phyloP scores from a whole-genome alignment of 108 stramenopile genomes.

The Skeletonema costatum region DNA sequence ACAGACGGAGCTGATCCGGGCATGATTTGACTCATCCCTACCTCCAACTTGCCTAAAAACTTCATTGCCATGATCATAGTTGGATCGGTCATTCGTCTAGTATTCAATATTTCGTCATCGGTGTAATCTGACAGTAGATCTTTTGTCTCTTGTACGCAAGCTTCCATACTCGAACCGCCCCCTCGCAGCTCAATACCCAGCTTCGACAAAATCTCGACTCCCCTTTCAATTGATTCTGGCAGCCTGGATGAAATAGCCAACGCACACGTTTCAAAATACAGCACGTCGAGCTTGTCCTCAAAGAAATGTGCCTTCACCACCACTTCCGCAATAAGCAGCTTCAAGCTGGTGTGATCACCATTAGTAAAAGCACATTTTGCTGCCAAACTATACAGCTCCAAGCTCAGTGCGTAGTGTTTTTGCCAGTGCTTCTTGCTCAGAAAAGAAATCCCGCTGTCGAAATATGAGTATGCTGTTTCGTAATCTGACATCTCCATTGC shows the following conservation, averaged over 20 bases:
- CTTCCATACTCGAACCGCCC: not conserved
- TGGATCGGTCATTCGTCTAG: conserved; percentile 12
- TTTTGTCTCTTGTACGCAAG: not conserved
- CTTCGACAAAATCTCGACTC: not conserved
- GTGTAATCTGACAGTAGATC: not conserved
- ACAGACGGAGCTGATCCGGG: not conserved
- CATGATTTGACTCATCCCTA: not conserved
- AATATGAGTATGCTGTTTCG: not conserved
- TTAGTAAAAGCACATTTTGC: conserved; percentile 9
- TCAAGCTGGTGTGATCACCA: conserved; percentile 5
- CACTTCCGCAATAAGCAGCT: not conserved
- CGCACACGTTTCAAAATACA: not conserved
- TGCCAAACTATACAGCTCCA: not conserved
- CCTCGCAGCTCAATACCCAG: conserved; percentile 2
- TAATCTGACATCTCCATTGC: conserved; percentile 29
- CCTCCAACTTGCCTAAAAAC: conserved; percentile 1
- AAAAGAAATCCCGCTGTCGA: conserved; percentile 24
- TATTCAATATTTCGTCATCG: conserved; percentile 2
- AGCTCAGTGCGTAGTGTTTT: not conserved
- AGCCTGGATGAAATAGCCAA: not conserved
- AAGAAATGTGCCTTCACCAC: not conserved
- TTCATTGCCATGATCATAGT: conserved; percentile 22
- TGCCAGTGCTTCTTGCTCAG: conserved; percentile 24
- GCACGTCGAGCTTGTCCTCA: conserved; percentile 4
- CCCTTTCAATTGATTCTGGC: conserved; percentile 6